Percentiles rank a stretch among this genome's conserved stretches.
Evolutionary conservation across 1,284 basidiomycete genomes (phyloP).

Genomic region (Bondarzewia mesenterica): DNA sequence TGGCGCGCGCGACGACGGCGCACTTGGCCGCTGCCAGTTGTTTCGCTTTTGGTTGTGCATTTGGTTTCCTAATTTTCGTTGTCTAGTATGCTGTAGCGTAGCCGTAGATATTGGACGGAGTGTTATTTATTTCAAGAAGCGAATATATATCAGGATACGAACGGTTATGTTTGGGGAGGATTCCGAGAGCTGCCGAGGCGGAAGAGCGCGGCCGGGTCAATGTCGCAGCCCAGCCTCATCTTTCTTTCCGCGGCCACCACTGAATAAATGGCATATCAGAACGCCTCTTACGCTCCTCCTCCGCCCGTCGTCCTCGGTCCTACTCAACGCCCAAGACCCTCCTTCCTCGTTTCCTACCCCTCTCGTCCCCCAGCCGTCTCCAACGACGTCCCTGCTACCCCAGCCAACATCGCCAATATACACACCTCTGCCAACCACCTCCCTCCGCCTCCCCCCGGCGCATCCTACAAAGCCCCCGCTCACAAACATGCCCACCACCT

Average conservation of each 20-base stretch:
- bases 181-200: not conserved
- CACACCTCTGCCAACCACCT: not conserved
- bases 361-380: too few species aligned
- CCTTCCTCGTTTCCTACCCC: not conserved
- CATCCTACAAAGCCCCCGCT: constrained; percentile 46
- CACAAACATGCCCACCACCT: constrained; percentile 69
- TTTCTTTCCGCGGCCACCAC: not conserved
- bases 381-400: not conserved
- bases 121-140: not conserved
- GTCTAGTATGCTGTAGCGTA: not conserved
- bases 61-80: too few species aligned
- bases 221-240: not conserved
- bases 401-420: not conserved
- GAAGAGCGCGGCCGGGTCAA: not conserved
- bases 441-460: not conserved
- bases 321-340: not conserved
- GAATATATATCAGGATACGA: not conserved
- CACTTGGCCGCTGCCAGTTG: too few species aligned
- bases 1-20: too few species aligned
- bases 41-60: too few species aligned
- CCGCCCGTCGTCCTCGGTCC: not conserved
- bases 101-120: not conserved
- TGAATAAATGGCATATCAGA: not conserved
- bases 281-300: not conserved
- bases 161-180: not conserved